Percentiles rank a stretch among this genome's conserved stretches.
Evolutionary conservation across 495 filamentous ascomycete genomes (phyloP).

Genomic region (Glonium stellatum): DNA sequence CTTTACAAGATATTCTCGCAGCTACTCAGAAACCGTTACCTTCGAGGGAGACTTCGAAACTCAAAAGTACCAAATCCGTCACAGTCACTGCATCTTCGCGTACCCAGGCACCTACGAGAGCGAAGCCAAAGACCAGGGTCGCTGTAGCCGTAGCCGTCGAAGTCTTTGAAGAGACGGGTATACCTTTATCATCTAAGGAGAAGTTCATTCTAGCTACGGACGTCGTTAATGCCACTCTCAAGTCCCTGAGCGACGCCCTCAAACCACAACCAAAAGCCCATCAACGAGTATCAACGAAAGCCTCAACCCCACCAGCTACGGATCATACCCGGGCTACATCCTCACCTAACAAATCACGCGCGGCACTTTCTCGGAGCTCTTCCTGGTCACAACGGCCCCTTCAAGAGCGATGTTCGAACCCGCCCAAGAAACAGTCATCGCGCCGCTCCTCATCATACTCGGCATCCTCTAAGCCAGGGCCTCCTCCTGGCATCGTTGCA

Average conservation of each 20-base stretch:
- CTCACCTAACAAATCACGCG: slow-evolving; percentile 4
- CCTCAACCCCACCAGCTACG: slow-evolving; percentile 7
- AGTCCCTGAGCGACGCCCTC: slow-evolving; percentile 63
- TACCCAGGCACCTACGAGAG: slow-evolving; percentile 16
- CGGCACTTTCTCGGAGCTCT: slow-evolving; percentile 1
- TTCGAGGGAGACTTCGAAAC: slow-evolving; percentile 19
- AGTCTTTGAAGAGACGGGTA: slow-evolving; percentile 22
- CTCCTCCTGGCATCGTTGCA: slow-evolving; percentile 32
- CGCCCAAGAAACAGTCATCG: slow-evolving; percentile 18
- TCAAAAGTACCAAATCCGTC: slow-evolving; percentile 12
- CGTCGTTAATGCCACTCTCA: slow-evolving; percentile 65
- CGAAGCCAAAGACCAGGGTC: slow-evolving; percentile 9
- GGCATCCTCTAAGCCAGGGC: slow-evolving; percentile 27
- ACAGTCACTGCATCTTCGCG: slow-evolving; percentile 7
- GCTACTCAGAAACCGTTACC: background rate
- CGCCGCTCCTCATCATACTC: slow-evolving; percentile 36
- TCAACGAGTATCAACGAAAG: slow-evolving; percentile 9
- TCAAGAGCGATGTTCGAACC: slow-evolving; percentile 19
- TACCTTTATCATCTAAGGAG: slow-evolving; percentile 50
- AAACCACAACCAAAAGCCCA: slow-evolving; percentile 41
- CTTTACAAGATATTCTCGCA: slow-evolving; percentile 18
- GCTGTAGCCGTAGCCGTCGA: slow-evolving; percentile 12
- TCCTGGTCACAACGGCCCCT: slow-evolving; percentile 16
- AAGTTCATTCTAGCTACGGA: slow-evolving; percentile 70
- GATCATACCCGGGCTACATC: slow-evolving; percentile 9